Base-by-base conservation (phyloP, 345 rosid genomes). In the Euphorbia tirucalli region DNA sequence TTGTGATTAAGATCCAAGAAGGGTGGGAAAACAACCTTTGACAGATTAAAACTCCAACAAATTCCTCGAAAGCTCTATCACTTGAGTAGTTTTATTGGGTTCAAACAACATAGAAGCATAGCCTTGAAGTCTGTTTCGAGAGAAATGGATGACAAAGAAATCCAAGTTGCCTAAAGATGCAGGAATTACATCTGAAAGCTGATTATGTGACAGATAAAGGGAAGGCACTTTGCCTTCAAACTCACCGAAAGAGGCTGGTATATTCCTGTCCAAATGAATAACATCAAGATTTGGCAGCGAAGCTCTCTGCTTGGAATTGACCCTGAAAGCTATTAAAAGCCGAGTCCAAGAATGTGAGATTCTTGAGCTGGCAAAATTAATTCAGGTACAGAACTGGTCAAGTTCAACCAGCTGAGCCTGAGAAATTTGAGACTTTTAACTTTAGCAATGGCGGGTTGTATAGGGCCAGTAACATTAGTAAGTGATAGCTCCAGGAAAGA, bases 21-120 rank as follows among this genome's bases (percentile, higher is more conserved):
- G 16, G 61, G 73, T 13, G 84, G 74, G 35, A 90, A 77, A 65
- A 61, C 72, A 71, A 83, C 86, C 35, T 83, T 78, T 0, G 90
- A 86, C 37, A 91, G 55, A 83, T 87, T 61, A 52, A 35, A 93
- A 89, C 52, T 85, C 74, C 18, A 91, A 81, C 82, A 69, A 21
- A 78, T 89, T 91, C 82, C 92, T 86, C 0, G 90, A 88, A 24
- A 93, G 70, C 68, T 87, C 85, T 5, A 91, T 48, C 6, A 5
- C 18, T 69, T 30, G 59, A 0, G 80, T 79, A 0, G 86, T 84
- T 76, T 90, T 91, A 73, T 87, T 87, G 3, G 44, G 50, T 49
- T 97, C 94, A 62, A 93, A 89, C 63, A 89, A 73, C 77, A 85
- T 65, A 0, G 92, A 89, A 59, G 89, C 85, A 27, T 93, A 95